Percentiles rank a stretch among this genome's conserved stretches.
Evolutionary conservation across 2,329 filamentous ascomycete genomes (phyloP).

Genomic region (Botrytis squamosa): DNA sequence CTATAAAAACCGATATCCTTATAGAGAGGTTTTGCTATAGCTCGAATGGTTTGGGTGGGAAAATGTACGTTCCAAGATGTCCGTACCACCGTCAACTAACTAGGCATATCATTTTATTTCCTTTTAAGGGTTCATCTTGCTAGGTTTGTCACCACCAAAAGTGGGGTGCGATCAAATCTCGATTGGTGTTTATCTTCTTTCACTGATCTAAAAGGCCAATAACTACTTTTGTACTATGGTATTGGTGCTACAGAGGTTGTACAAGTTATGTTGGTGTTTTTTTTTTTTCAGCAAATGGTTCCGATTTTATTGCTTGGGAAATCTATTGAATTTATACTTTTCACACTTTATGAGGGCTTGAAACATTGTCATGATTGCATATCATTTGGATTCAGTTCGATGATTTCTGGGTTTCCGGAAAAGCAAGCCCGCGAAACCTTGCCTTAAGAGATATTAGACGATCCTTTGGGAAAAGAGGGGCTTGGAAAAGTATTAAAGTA

Average conservation of each 20-base stretch:
- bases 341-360: background rate
- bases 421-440: background rate
- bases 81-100: background rate
- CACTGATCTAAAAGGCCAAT: background rate
- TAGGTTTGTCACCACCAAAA: background rate
- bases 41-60: background rate
- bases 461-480: conserved; percentile 14
- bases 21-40: background rate
- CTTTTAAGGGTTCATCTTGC: background rate
- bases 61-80: background rate
- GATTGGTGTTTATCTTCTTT: conserved; percentile 18
- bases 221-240: background rate
- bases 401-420: background rate
- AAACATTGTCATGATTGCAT: background rate
- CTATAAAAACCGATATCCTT: too few species aligned
- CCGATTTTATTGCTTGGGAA: background rate
- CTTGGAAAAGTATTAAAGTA: background rate
- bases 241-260: background rate
- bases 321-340: background rate
- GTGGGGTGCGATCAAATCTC: conserved; percentile 9
- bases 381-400: background rate
- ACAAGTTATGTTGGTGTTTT: background rate
- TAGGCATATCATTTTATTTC: background rate
- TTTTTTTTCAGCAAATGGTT: background rate
- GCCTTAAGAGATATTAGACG: background rate